phyloP scores from a whole-genome alignment of 352 stramenopile species.

The Phytopythium oedochilum region DNA sequence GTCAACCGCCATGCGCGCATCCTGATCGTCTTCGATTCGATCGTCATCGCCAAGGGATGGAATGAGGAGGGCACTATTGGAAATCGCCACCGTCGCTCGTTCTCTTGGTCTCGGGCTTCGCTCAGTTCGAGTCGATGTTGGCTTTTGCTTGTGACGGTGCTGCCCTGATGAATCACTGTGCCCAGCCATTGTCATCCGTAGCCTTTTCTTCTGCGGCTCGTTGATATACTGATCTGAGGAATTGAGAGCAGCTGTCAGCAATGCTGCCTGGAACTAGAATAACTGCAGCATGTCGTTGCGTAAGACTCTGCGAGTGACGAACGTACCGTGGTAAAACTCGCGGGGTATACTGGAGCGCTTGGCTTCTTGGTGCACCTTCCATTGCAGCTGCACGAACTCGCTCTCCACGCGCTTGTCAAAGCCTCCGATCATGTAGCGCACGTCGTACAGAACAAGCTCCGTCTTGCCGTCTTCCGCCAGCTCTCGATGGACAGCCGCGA shows the following conservation, averaged over 20 bases:
- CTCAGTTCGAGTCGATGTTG: not conserved
- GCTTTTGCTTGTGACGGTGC: not conserved
- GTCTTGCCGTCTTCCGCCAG: constrained; percentile 6
- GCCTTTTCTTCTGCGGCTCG: not conserved
- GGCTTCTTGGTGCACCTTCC: constrained; percentile 29
- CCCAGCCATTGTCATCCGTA: no score
- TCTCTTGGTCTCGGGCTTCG: not conserved
- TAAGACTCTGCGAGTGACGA: not conserved
- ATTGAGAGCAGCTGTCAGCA: not conserved
- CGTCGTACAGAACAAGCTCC: constrained; percentile 64
- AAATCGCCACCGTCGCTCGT: no score
- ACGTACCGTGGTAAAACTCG: constrained; percentile 64
- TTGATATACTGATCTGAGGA: not conserved
- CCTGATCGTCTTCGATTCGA: not conserved
- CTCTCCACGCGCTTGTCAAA: constrained; percentile 72
- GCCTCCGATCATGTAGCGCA: constrained; percentile 77
- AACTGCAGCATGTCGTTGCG: not conserved
- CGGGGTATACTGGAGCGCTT: constrained; percentile 34
- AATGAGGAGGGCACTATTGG: no score
- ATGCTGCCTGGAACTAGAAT: not conserved
- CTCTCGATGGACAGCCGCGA: constrained; percentile 42
- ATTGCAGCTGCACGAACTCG: constrained; percentile 56
- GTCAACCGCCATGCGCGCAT: not conserved
- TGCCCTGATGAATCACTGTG: no score
- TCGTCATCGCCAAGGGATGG: not conserved